A percentile compares a stretch with the other conserved stretches of the same genome.
These are phyloP conservation scores for Pseudonitzschia delicatissima DNA, from an alignment of 108 stramenopile genomes.

Conservation along the genomic window DNA sequence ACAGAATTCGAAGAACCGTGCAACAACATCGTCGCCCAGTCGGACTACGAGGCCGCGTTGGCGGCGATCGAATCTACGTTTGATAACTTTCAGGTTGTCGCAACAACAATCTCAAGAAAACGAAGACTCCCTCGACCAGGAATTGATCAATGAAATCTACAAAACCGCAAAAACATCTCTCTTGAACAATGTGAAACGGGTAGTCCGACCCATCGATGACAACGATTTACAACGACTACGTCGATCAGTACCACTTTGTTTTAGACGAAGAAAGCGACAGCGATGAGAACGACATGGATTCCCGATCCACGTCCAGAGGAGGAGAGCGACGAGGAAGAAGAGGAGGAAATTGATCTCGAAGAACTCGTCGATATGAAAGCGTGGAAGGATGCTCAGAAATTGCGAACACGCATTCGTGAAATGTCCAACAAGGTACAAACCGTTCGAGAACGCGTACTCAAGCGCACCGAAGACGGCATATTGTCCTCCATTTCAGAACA, in stretches of 20 bases:
- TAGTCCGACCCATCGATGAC: constrained; percentile 23
- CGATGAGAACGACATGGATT: constrained; percentile 1
- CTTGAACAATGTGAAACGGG: constrained; percentile 12
- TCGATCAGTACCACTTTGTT: constrained; percentile 25
- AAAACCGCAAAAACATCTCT: constrained; percentile 17
- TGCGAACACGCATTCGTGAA: constrained; percentile 12
- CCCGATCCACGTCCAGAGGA: neutral
- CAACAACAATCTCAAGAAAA: neutral
- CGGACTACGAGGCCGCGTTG: constrained; percentile 25
- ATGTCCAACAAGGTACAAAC: constrained; percentile 14
- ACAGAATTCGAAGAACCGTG: neutral
- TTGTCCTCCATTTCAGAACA: neutral
- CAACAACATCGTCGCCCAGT: constrained; percentile 25
- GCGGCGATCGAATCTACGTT: constrained; percentile 18
- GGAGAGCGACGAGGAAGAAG: constrained; percentile 9
- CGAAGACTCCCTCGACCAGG: neutral
- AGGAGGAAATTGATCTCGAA: constrained; percentile 23
- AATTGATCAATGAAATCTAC: constrained; percentile 5
- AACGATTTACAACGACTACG: constrained; percentile 19
- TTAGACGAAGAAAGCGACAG: constrained; percentile 14
- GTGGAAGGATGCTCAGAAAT: constrained; percentile 16
- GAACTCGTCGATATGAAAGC: constrained; percentile 28
- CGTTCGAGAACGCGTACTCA: constrained; percentile 24
- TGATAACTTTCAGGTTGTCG: constrained; percentile 7
- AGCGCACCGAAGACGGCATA: constrained; percentile 6